These are phyloP conservation scores for Entrophospora sp. DNA, from an alignment of 192 early-diverging fungal genomes.

Conservation along the genomic window DNA sequence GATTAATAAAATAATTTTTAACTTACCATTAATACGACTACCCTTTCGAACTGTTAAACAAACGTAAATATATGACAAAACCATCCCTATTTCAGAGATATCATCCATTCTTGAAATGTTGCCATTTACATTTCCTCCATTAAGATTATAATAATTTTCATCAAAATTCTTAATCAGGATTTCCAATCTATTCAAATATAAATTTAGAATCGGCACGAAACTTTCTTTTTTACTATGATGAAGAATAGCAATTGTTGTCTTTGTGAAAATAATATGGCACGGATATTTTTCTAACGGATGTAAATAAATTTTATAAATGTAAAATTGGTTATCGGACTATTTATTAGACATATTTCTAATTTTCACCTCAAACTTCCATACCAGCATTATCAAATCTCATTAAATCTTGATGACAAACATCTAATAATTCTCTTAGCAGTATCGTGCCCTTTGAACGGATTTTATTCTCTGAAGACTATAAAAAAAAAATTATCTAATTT, in stretches of 20 bases:
- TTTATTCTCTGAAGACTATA: constrained; percentile 27
- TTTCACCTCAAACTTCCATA: not conserved
- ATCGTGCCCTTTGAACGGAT: constrained; percentile 40
- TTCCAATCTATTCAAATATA: constrained; percentile 34
- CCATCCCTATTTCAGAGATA: constrained; percentile 27
- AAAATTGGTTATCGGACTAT: not conserved
- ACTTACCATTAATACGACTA: constrained; percentile 38
- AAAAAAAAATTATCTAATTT: constrained; percentile 36
- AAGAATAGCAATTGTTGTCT: constrained; percentile 41
- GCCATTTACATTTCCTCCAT: too few relatives aligned
- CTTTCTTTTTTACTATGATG: constrained; percentile 42
- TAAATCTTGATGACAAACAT: constrained; percentile 24
- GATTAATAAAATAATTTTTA: not conserved
- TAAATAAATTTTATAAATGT: not conserved
- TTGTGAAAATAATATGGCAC: constrained; percentile 28
- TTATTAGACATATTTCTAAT: too few relatives aligned
- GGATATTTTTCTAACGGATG: constrained; percentile 17
- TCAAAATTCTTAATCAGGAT: constrained; percentile 17
- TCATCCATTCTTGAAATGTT: too few relatives aligned
- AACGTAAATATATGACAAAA: constrained; percentile 33
- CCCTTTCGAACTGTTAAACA: constrained; percentile 46
- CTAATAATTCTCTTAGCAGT: constrained; percentile 35
- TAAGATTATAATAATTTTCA: not conserved
- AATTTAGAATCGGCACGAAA: constrained; percentile 36
- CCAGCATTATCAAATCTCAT: not conserved